These are phyloP conservation scores for Saccharomyces cerevisiae DNA, from an alignment of 805 yeast genomes.

Conservation along the genomic window DNA sequence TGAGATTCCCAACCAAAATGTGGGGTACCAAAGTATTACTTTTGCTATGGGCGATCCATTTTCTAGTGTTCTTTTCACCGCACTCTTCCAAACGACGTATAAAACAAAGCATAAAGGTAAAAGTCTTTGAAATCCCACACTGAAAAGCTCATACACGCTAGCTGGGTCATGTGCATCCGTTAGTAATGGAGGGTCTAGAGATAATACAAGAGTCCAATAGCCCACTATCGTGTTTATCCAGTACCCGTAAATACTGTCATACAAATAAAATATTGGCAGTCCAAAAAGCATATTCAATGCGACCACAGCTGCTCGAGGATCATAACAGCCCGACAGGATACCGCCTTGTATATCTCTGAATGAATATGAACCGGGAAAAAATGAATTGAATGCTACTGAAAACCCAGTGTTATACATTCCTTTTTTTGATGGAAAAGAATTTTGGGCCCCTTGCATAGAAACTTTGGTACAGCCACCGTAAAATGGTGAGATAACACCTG, in stretches of 20 bases:
- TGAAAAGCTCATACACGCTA: constrained; percentile 49
- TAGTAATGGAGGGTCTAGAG: constrained; percentile 70
- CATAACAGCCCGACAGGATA: constrained; percentile 48
- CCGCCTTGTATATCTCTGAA: constrained; percentile 40
- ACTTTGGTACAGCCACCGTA: constrained; percentile 74
- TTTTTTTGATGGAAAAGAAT: constrained; percentile 37
- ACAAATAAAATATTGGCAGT: constrained; percentile 47
- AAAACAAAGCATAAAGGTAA: constrained; percentile 68
- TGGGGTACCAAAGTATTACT: constrained; percentile 55
- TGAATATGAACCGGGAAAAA: constrained; percentile 65
- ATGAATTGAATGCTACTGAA: constrained; percentile 51
- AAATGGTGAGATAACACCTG: constrained; percentile 65
- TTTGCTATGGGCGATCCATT: constrained; percentile 37
- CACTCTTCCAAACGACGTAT: constrained; percentile 57
- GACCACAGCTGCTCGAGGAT: constrained; percentile 55
- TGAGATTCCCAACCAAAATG: constrained; percentile 76
- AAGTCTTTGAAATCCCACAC: constrained; percentile 64
- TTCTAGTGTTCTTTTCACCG: constrained; percentile 43
- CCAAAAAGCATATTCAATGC: constrained; percentile 55
- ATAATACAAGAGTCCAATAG: constrained; percentile 73
- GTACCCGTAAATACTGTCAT: constrained; percentile 41
- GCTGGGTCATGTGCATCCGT: constrained; percentile 48
- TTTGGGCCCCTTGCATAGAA: constrained; percentile 46
- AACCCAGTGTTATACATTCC: constrained; percentile 47
- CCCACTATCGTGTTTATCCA: constrained; percentile 60